Evolutionary conservation across 2,329 filamentous ascomycete species (phyloP), one percentile per base, ranked within the genome.

Genomic region (Penicillium sp.): DNA sequence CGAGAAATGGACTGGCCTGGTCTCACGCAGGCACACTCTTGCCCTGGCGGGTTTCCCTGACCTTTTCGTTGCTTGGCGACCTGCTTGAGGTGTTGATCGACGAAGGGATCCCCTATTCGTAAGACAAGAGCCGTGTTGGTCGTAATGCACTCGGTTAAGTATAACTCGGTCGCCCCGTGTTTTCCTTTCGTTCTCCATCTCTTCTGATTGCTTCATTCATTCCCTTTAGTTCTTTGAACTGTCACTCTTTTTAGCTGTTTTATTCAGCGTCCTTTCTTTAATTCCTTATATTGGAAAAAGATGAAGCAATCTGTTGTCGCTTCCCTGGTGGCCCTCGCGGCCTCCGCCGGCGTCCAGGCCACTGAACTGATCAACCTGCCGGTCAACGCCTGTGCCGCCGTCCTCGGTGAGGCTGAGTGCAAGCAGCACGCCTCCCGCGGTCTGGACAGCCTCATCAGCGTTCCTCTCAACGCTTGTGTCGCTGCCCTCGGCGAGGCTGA

Each of bases 221-320:
- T 65, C 24, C 48, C 38, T 54, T 8, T 48, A 40, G 48, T 45
- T 47, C 38, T 55, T 52, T 53, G 42, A 32, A 47, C 54, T 42
- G 59, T 57, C 62, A 55, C 56, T 66, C 64, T 45, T 66, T 65
- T 54, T 59, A 63, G 63, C 63, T 60, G 56, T 42, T 56, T 7
- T 52, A 9, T 46, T 53, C 58, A 64, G 56, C 64, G 63, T 65
- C 63, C 64, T 59, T 58, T 67, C 61, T 56, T 63, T 64, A 18
- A 54, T 50, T 46, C 52, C 49, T 44, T 34, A 58, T 47, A 57
- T 36, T 13, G 36, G 32, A 42, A 42, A 54, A 42, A 18, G 18
- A 64, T 63, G 59, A 63, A 66, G 57, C 60, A 58, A 45, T 61
- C 65, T 27, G 45, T 64, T 41, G 41, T 67, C 21, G 42, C 63